A percentile compares a stretch with the other conserved stretches of the same genome.
Evolutionary conservation across 2,329 filamentous ascomycete species (phyloP).

Genomic region (Elsinoe necatrix): DNA sequence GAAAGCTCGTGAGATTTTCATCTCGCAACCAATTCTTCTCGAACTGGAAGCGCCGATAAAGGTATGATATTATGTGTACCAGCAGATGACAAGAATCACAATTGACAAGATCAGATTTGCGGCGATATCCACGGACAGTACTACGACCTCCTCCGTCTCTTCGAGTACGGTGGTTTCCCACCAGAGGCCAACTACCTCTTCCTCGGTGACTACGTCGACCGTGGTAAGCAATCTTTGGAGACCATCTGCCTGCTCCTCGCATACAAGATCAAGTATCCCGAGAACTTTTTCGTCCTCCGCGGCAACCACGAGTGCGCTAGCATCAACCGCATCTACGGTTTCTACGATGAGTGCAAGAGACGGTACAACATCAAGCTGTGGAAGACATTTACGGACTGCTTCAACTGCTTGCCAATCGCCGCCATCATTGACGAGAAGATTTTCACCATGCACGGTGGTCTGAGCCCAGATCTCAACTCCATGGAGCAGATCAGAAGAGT

Average conservation of each 20-base stretch:
- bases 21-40: slow-evolving; percentile 94
- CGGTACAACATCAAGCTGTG: slow-evolving; percentile 99
- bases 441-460: slow-evolving; percentile 97
- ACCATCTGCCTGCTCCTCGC: slow-evolving; percentile 93
- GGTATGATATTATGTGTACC: slow-evolving; percentile 45
- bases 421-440: slow-evolving; percentile 99
- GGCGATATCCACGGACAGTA: slow-evolving; percentile 99
- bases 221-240: slow-evolving; percentile 98
- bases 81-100: neutral
- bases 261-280: slow-evolving; percentile 99
- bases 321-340: slow-evolving; percentile 98
- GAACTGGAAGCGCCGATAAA: slow-evolving; percentile 98
- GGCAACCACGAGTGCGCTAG: slow-evolving; percentile 99
- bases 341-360: slow-evolving; percentile 99
- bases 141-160: slow-evolving; percentile 92
- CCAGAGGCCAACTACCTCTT: slow-evolving; percentile 99
- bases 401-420: slow-evolving; percentile 96
- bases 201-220: slow-evolving; percentile 96
- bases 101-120: slow-evolving; percentile 62
- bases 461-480: slow-evolving; percentile 94
- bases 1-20: slow-evolving; percentile 98
- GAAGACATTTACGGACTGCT: slow-evolving; percentile 99
- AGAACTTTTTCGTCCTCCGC: slow-evolving; percentile 98
- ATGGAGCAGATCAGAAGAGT: slow-evolving; percentile 99
- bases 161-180: slow-evolving; percentile 97